A percentile compares a stretch with the other conserved stretches of the same genome.
These are phyloP conservation scores for Eucalyptus victrix DNA, from an alignment of 345 rosid genomes.

Conservation along the genomic window DNA sequence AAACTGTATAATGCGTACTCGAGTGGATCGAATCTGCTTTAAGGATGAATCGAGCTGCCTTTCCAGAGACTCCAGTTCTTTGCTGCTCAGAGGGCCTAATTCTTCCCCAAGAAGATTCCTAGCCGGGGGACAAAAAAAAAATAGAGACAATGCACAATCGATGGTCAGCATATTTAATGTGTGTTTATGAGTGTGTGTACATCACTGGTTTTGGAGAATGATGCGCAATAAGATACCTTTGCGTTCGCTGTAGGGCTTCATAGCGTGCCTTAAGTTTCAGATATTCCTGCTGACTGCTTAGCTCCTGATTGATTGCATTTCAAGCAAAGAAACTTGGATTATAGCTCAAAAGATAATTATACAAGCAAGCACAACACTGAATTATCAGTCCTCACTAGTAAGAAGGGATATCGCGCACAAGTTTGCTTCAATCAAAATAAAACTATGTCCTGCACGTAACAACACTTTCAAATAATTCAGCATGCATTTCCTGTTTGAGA, in stretches of 20 bases:
- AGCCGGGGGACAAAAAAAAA: neutral
- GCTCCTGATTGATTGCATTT: conserved; percentile 26
- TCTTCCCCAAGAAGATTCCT: conserved; percentile 94
- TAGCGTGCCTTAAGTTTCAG: conserved; percentile 89
- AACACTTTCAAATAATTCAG: neutral
- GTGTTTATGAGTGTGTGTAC: neutral
- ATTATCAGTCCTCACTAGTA: neutral
- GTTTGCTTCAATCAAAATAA: neutral
- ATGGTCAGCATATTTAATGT: neutral
- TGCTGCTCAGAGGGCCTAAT: conserved; percentile 74
- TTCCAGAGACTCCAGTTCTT: conserved; percentile 89
- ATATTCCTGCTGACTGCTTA: conserved; percentile 88
- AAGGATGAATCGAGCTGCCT: conserved; percentile 90
- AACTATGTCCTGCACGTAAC: neutral
- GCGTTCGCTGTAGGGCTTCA: conserved; percentile 75
- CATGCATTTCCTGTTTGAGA: neutral
- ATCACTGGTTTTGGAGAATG: neutral
- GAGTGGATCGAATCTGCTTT: conserved; percentile 80
- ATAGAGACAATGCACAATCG: neutral
- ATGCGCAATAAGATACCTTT: conserved; percentile 22
- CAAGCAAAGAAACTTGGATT: neutral
- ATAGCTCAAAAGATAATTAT: neutral
- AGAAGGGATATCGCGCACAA: neutral
- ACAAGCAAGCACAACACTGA: neutral
- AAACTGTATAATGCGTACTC: conserved; percentile 26